Evolutionary conservation across 2,329 filamentous ascomycete species (phyloP), one percentile per base, ranked within the genome.

Genomic region (Botrytis galanthina): DNA sequence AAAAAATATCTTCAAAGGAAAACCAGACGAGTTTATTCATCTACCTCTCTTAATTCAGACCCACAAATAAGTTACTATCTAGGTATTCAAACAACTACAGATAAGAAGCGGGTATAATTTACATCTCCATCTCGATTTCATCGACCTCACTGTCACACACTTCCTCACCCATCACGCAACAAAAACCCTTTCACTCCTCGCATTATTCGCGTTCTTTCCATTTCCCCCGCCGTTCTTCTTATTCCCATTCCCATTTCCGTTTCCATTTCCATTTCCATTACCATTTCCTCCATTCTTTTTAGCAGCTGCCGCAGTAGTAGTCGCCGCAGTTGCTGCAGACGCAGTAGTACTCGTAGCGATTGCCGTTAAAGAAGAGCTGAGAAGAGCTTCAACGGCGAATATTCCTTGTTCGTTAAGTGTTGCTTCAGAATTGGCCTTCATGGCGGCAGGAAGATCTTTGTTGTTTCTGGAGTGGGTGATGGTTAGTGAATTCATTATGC

Each of bases 391-490:
- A 8, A 71, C 69, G 18, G 69, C 69, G 9, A 71, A 71, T 9
- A 71, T 7, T 26, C 69, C 69, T 12, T 71, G 69, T 39, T 71
- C 51, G 32, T 51, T 44, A 2, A 71, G 69, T 4, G 39, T 71
- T 39, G 69, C 69, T 63, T 71, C 69, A 0, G 69, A 63, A 12
- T 71, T 71, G 26, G 70, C 70, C 51, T 71, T 66, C 10, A 71
- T 39, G 22, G 64, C 64, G 7, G 64, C 32, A 16, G 64, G 64
- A 18, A 68, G 42, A 42, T 68, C 64, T 68, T 68, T 68, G 16
- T 68, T 68, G 46, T 68, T 68, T 54, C 64, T 67, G 42, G 3
- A 6, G 42, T n/a, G 20, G 63, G 63, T 42, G 61, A 12, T 62
- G 60, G 12, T 62, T 39, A 62, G 60, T 39, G 35, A 3, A 9